Evolutionary conservation across 164 flowering plant species (phyloP), one percentile per base, ranked within the genome.

Genomic region (Berberis thunbergii): DNA sequence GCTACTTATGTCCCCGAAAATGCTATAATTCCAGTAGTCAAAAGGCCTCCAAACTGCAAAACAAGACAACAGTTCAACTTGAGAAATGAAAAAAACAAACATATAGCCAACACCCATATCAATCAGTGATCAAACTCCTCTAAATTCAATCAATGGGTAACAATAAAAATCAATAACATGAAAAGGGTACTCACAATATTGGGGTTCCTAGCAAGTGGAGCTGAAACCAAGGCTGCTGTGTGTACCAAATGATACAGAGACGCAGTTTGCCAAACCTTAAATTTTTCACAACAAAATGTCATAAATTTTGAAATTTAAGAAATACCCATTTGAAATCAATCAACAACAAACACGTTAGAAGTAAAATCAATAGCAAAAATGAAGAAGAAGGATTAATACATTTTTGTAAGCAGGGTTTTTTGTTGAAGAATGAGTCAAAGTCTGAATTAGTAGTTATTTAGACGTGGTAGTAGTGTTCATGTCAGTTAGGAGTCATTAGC

Each of bases 1-100:
- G 42, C 12, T 54, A 82, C 97, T 89, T 86, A 94, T 96, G 97
- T 76, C 55, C 96, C 98, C 43, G 97, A 94, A 73, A 94, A 94
- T 13, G 86, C 89, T 39, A 94, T 46, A 59, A 94, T 88, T 57
- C 97, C 97, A 67, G 91, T 54, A 39, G 96, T 87, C 77, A 89
- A 67, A 60, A 89, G 83, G 59, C 95, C 87, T 67, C 97, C 97
- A 77, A 86, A 94, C 99, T 94, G 68, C 73, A 73, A n/a, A 45
- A 61, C 58, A 74, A 59, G n/a, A 70, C 54, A 63, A 42, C 58
- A 44, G 26, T 26, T 26, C 26, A 26, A 26, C 26, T 26, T 26
- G 26, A 26, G 26, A 49, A 60, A 61, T 26, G 40, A 59, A 69
- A 64, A 13, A 45, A 50, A 59, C 59, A 59, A 49, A 54, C 6